phyloP scores from a whole-genome alignment of 2,329 filamentous ascomycete species.

The Elsinoe perseae region DNA sequence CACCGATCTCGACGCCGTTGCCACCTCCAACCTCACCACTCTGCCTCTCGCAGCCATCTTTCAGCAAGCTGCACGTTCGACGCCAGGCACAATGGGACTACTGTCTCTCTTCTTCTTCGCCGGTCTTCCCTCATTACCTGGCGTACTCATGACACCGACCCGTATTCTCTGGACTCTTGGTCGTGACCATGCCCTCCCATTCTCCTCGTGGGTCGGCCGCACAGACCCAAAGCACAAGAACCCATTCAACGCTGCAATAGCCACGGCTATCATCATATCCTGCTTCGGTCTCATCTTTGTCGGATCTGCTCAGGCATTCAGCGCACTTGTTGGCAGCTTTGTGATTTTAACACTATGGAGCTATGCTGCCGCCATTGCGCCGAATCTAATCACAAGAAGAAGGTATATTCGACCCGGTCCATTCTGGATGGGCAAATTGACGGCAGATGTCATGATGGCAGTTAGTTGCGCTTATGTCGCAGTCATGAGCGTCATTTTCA shows the following conservation, averaged over 20 bases:
- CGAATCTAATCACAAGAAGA: constrained; percentile 30
- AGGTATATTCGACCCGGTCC: constrained; percentile 43
- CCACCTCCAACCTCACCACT: constrained; percentile 34
- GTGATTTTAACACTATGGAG: constrained; percentile 20
- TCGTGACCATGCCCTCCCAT: constrained; percentile 47
- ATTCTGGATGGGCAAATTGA: constrained; percentile 44
- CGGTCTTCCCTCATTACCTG: constrained; percentile 45
- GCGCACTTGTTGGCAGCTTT: constrained; percentile 21
- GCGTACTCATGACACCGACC: constrained; percentile 53
- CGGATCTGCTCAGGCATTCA: constrained; percentile 43
- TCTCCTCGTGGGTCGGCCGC: constrained; percentile 37
- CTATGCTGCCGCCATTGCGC: constrained; percentile 21
- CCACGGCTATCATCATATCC: constrained; percentile 42
- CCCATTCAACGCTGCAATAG: constrained; percentile 47
- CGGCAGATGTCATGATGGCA: constrained; percentile 45
- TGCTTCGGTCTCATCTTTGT: constrained; percentile 55
- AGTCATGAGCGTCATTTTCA: constrained; percentile 53
- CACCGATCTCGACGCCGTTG: constrained; percentile 48
- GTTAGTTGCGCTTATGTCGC: constrained; percentile 49
- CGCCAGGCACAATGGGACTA: constrained; percentile 36
- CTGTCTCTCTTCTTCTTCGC: constrained; percentile 42
- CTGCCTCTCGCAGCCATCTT: constrained; percentile 59
- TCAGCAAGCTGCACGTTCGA: constrained; percentile 37
- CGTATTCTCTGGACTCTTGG: constrained; percentile 55
- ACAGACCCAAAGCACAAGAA: constrained; percentile 40